A percentile compares a stretch with the other conserved stretches of the same genome.
phyloP scores from a whole-genome alignment of 768 basidiomycete species.

The Mycena venus region DNA sequence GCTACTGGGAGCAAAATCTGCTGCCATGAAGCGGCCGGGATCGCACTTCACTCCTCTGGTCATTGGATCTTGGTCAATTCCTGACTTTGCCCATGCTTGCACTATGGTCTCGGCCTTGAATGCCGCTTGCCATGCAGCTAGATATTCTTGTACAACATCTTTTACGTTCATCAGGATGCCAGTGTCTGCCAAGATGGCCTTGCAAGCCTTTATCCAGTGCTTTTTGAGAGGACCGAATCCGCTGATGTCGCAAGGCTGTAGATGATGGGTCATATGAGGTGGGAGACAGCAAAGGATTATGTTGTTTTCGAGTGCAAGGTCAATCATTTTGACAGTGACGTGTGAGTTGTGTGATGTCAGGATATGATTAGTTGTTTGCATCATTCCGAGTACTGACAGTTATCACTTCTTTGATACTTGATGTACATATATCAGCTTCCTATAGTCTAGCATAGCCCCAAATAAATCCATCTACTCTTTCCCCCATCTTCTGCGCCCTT shows the following conservation, averaged over 20 bases:
- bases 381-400: too few relatives aligned
- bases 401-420: too few relatives aligned
- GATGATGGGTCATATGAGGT: slow-evolving; percentile 55
- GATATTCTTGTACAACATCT: slow-evolving; percentile 21
- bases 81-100: slow-evolving; percentile 20
- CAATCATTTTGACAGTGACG: slow-evolving; percentile 37
- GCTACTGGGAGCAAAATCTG: slow-evolving; percentile 13
- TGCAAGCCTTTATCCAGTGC: slow-evolving; percentile 45
- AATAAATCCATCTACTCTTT: too few relatives aligned
- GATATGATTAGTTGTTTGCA: too few relatives aligned
- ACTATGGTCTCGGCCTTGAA: slow-evolving; percentile 17
- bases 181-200: slow-evolving; percentile 31
- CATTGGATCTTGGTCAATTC: background rate
- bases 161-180: background rate
- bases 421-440: too few relatives aligned
- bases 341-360: slow-evolving; percentile 57
- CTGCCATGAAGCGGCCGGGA: background rate
- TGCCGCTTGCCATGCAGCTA: background rate
- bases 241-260: slow-evolving; percentile 59
- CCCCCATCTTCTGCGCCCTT: too few relatives aligned
- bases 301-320: slow-evolving; percentile 43
- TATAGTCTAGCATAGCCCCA: too few relatives aligned
- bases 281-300: slow-evolving; percentile 55
- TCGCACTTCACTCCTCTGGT: slow-evolving; percentile 6
- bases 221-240: slow-evolving; percentile 52